Conservation (phyloP, 116 monocot species). For the Iris pallida region DNA sequence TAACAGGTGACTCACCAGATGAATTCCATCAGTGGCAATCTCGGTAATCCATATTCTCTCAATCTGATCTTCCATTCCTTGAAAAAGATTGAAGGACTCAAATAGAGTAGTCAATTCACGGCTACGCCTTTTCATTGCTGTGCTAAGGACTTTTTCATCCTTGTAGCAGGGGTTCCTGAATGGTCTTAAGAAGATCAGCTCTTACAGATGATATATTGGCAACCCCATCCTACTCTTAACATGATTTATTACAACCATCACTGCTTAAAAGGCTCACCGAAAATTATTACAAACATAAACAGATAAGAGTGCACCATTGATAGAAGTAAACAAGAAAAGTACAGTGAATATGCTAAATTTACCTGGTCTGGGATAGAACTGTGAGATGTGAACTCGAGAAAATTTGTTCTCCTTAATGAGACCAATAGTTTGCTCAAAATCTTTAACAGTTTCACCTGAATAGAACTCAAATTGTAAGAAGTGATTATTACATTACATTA, state of each 20-base stretch:
- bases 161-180: slow-evolving; percentile 94
- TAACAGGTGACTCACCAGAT: slow-evolving; percentile 45
- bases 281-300: not conserved
- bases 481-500: too few species aligned
- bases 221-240: not conserved
- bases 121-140: slow-evolving; percentile 81
- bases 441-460: slow-evolving; percentile 89
- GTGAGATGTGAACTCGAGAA: slow-evolving; percentile 97
- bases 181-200: not conserved
- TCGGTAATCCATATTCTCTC: slow-evolving; percentile 97
- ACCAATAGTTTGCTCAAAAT: slow-evolving; percentile 69
- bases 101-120: slow-evolving; percentile 86
- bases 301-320: not conserved
- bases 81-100: slow-evolving; percentile 87
- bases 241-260: not conserved
- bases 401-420: slow-evolving; percentile 86
- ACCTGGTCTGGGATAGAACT: slow-evolving; percentile 99
- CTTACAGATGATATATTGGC: not conserved
- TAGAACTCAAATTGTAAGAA: not conserved
- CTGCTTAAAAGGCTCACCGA: not conserved
- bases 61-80: slow-evolving; percentile 73
- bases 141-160: slow-evolving; percentile 98
- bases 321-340: not conserved
- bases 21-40: slow-evolving; percentile 85
- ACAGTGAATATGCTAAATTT: slow-evolving; percentile 9